phyloP scores from a whole-genome alignment of 371 early-diverging fungal genomes.

The Dichotomocladium elegans region DNA sequence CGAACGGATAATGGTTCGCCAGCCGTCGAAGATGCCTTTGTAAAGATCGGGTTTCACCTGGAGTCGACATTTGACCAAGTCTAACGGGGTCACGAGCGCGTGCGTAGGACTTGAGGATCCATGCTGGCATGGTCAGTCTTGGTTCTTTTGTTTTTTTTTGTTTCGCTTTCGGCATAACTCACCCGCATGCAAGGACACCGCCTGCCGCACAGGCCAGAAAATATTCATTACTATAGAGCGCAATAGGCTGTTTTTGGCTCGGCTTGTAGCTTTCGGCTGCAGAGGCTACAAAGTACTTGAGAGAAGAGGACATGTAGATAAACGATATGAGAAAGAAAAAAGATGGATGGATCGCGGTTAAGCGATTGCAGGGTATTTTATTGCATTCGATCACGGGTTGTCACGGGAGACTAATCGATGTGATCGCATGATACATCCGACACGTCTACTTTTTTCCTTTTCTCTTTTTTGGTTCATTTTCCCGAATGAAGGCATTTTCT shows the following conservation, averaged over 20 bases:
- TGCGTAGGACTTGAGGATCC: constrained; percentile 44
- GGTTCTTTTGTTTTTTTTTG: too few relatives aligned
- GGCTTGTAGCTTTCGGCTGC: constrained; percentile 1
- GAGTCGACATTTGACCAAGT: constrained; percentile 65
- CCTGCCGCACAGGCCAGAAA: constrained; percentile 48
- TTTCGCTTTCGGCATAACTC: too few relatives aligned
- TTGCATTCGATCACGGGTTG: too few relatives aligned
- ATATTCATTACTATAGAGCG: constrained; percentile 37
- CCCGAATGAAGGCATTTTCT: too few relatives aligned
- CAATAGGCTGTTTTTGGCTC: constrained; percentile 21
- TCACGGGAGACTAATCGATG: too few relatives aligned
- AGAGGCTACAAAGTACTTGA: constrained; percentile 2
- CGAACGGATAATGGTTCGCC: constrained; percentile 62
- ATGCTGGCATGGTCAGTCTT: neutral
- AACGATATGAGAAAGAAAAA: neutral
- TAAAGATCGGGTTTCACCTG: constrained; percentile 67
- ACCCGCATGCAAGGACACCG: constrained; percentile 62
- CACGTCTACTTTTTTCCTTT: too few relatives aligned
- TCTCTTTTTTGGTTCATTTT: too few relatives aligned
- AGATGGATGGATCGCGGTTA: too few relatives aligned
- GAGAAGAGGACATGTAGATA: neutral
- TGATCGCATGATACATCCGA: too few relatives aligned
- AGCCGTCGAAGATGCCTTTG: constrained; percentile 64
- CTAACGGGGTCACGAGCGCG: constrained; percentile 58
- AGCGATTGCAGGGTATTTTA: too few relatives aligned